Percentiles rank a stretch among this genome's conserved stretches.
These are phyloP conservation scores for Paramarasmius palmivorus DNA, from an alignment of 1,284 basidiomycete species.

Conservation along the genomic window DNA sequence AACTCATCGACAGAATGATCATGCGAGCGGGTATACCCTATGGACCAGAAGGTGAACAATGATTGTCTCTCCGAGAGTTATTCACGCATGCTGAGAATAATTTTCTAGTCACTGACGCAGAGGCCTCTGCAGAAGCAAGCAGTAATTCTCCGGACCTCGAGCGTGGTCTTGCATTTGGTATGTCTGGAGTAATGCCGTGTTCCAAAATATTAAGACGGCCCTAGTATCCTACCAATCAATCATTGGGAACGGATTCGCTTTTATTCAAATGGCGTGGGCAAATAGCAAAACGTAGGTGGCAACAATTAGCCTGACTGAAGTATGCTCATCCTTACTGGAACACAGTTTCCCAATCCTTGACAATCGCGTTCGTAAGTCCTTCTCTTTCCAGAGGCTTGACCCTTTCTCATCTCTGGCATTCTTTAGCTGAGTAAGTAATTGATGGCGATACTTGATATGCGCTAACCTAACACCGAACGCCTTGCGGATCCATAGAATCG, in stretches of 20 bases:
- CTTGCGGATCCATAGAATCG: too few species aligned
- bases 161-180: constrained; percentile 31
- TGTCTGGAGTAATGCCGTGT: background rate
- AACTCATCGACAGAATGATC: constrained; percentile 19
- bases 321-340: constrained; percentile 8
- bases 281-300: constrained; percentile 24
- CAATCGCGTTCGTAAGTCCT: background rate
- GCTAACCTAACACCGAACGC: too few species aligned
- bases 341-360: background rate
- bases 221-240: constrained; percentile 27
- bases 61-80: background rate
- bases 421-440: too few species aligned
- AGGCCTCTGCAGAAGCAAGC: constrained; percentile 16
- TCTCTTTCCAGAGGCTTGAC: too few species aligned
- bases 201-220: background rate
- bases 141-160: constrained; percentile 18
- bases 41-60: constrained; percentile 33
- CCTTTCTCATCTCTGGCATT: too few species aligned
- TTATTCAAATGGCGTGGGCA: constrained; percentile 27
- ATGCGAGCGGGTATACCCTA: constrained; percentile 41
- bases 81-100: background rate
- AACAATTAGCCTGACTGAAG: too few species aligned
- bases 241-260: constrained; percentile 26
- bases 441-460: too few species aligned
- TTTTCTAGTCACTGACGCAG: constrained; percentile 14